Conservation (phyloP, 78 protist genomes). For the Planoprotostelium fungivorum region DNA sequence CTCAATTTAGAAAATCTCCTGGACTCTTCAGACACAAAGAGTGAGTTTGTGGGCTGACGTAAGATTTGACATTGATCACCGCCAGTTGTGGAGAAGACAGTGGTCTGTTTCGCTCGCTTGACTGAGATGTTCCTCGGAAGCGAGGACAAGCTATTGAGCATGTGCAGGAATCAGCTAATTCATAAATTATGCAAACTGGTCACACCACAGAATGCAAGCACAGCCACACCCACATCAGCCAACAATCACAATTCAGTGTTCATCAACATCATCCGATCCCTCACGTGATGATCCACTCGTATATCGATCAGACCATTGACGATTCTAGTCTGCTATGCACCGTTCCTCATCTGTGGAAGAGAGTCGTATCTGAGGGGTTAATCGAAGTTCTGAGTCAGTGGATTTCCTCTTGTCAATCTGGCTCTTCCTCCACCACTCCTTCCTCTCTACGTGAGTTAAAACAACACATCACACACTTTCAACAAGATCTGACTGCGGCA, state of each 20-base stretch:
- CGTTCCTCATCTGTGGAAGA: neutral
- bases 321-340: neutral
- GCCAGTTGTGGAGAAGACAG: constrained; percentile 24
- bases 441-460: neutral
- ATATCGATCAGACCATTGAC: neutral
- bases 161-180: neutral
- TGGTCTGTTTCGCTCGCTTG: constrained; percentile 32
- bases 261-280: constrained; percentile 15
- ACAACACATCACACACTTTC: neutral
- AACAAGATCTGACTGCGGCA: neutral
- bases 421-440: neutral
- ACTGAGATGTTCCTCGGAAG: neutral
- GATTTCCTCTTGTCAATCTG: neutral
- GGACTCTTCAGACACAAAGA: constrained; percentile 47
- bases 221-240: neutral
- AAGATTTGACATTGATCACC: neutral
- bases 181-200: neutral
- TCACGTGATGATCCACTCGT: constrained; percentile 8
- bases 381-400: neutral
- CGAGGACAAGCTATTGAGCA: neutral
- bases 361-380: neutral
- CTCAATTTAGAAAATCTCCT: constrained; percentile 58
- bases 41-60: constrained; percentile 2
- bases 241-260: neutral
- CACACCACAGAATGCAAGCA: neutral